A percentile compares a stretch with the other conserved stretches of the same genome.
Evolutionary conservation across 2,329 filamentous ascomycete species (phyloP).

Genomic region (Trichoderma gracile): DNA sequence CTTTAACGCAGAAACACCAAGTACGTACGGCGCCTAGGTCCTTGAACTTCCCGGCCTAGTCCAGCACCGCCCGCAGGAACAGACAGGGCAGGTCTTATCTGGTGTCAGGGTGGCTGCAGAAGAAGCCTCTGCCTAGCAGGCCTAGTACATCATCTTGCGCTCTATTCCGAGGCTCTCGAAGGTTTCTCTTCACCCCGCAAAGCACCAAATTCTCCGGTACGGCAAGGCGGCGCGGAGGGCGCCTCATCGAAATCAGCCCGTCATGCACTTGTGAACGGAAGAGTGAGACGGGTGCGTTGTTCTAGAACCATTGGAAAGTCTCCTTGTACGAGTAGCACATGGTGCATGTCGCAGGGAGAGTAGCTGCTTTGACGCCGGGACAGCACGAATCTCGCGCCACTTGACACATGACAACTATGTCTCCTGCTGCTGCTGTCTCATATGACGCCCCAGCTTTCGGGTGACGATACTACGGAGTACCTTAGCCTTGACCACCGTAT

Average conservation of each 20-base stretch:
- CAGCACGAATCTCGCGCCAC: too few species aligned
- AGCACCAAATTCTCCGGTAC: constrained; percentile 18
- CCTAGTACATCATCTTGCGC: constrained; percentile 7
- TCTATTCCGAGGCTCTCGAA: neutral
- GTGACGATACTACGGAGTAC: too few species aligned
- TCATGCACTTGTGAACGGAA: neutral
- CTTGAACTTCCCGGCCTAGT: constrained; percentile 6
- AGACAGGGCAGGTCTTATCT: neutral
- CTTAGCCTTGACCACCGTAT: too few species aligned
- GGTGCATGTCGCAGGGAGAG: neutral
- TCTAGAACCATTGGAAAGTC: constrained; percentile 8
- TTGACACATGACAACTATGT: too few species aligned
- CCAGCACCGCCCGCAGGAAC: constrained; percentile 19
- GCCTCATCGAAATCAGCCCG: constrained; percentile 4
- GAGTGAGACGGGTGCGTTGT: constrained; percentile 9
- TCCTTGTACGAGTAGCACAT: neutral
- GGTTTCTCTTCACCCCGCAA: constrained; percentile 13
- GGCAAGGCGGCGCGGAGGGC: constrained; percentile 18
- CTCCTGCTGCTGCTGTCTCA: too few species aligned
- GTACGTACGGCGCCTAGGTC: neutral
- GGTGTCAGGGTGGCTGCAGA: constrained; percentile 13
- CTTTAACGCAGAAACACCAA: neutral
- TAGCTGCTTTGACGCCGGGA: too few species aligned
- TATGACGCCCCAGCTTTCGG: too few species aligned
- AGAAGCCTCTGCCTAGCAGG: constrained; percentile 8